Evolutionary conservation across 2,329 filamentous ascomycete species (phyloP).

Genomic region (Pezicula neosporulosa): DNA sequence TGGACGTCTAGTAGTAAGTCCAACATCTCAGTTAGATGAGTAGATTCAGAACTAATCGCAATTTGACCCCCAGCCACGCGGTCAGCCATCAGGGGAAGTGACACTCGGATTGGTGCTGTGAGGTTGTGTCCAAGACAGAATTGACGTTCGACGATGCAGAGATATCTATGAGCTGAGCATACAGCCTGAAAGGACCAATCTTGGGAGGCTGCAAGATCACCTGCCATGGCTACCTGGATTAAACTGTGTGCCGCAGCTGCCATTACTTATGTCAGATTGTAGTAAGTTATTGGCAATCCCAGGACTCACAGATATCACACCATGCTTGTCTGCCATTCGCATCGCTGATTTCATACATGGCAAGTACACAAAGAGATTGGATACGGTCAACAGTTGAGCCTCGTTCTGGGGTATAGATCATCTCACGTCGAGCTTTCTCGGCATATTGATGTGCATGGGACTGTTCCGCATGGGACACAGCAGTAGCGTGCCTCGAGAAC

Average conservation of each 20-base stretch:
- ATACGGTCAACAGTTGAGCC: background rate
- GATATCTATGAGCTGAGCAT: background rate
- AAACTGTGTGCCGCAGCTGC: background rate
- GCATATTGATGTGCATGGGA: background rate
- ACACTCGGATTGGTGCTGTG: background rate
- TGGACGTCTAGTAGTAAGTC: background rate
- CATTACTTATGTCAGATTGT: background rate
- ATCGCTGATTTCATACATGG: background rate
- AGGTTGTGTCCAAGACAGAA: background rate
- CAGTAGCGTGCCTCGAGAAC: background rate
- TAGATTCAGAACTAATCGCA: background rate
- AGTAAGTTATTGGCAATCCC: background rate
- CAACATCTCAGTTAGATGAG: background rate
- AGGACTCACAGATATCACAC: background rate
- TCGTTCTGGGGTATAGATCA: background rate
- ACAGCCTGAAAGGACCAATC: background rate
- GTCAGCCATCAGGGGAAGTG: background rate
- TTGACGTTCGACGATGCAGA: background rate
- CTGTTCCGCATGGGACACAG: background rate
- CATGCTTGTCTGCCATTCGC: background rate
- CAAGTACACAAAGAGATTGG: background rate
- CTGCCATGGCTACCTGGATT: background rate
- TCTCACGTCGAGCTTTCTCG: background rate
- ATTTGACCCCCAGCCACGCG: background rate
- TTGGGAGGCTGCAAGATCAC: background rate